These are phyloP conservation scores for Lupinus albus DNA, from an alignment of 306 rosid genomes.

Conservation along the genomic window DNA sequence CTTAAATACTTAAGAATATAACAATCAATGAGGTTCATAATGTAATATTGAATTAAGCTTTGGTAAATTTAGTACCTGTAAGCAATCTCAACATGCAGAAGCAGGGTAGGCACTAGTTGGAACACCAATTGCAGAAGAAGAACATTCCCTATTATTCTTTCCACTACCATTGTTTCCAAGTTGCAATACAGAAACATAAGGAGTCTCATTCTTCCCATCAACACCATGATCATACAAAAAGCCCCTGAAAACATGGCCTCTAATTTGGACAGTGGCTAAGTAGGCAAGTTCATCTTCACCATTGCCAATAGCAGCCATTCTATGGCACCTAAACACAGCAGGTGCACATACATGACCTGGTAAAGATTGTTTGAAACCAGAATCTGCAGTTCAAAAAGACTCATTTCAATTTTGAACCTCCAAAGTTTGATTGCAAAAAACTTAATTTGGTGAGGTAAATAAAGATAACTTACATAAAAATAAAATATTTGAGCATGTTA, in stretches of 20 bases:
- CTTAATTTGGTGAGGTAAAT: neutral
- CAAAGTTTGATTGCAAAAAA: neutral
- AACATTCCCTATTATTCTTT: constrained; percentile 53
- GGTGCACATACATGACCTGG: constrained; percentile 71
- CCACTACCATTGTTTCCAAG: constrained; percentile 57
- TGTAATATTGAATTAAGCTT: neutral
- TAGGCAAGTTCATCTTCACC: constrained; percentile 74
- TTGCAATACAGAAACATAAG: constrained; percentile 58
- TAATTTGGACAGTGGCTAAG: constrained; percentile 70
- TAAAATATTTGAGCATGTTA: neutral
- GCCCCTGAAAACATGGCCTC: constrained; percentile 83
- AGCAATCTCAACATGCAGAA: constrained; percentile 53
- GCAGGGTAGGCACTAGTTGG: constrained; percentile 53
- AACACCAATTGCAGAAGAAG: constrained; percentile 50
- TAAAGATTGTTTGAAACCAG: constrained; percentile 58
- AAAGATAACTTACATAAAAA: neutral
- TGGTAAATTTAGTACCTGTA: constrained; percentile 34
- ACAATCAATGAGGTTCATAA: neutral
- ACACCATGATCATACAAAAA: constrained; percentile 83
- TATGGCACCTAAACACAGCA: constrained; percentile 77
- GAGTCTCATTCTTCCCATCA: constrained; percentile 49
- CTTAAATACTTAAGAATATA: neutral
- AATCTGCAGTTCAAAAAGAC: constrained; percentile 52
- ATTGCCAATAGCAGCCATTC: constrained; percentile 70
- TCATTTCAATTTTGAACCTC: constrained; percentile 4